Evolutionary conservation across 2,329 filamentous ascomycete species (phyloP).

Genomic region (Tolypocladium album): DNA sequence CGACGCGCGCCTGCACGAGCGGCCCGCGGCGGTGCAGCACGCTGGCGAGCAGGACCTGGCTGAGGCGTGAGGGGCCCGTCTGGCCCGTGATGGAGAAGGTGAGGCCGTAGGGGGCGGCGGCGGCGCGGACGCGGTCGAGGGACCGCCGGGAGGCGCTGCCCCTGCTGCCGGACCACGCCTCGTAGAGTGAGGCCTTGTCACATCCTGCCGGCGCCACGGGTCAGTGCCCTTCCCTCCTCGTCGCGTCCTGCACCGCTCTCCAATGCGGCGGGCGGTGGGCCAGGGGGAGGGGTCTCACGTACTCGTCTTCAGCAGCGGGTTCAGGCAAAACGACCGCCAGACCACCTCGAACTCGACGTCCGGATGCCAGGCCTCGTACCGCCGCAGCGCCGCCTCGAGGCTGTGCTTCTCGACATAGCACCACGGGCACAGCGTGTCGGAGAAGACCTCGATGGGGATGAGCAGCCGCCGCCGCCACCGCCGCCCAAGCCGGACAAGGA

Average conservation of each 20-base stretch:
- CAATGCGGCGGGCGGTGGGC: background rate
- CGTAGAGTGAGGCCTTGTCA: constrained; percentile 26
- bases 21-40: constrained; percentile 20
- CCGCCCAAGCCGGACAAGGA: background rate
- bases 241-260: background rate
- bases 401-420: constrained; percentile 38
- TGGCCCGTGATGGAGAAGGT: constrained; percentile 27
- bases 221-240: background rate
- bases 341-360: constrained; percentile 33
- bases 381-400: constrained; percentile 32
- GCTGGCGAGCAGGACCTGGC: constrained; percentile 36
- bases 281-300: background rate
- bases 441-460: constrained; percentile 30
- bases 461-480: background rate
- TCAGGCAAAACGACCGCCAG: constrained; percentile 37
- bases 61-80: constrained; percentile 32
- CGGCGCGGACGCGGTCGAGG: constrained; percentile 18
- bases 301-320: constrained; percentile 19
- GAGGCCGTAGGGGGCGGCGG: constrained; percentile 25
- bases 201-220: constrained; percentile 10
- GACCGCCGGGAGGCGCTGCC: constrained; percentile 13
- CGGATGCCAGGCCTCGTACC: constrained; percentile 27
- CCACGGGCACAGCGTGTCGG: constrained; percentile 41
- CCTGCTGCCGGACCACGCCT: constrained; percentile 14
- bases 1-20: constrained; percentile 25